Conservation (phyloP, 352 stramenopile species). For the Phytophthora sp. region DNA sequence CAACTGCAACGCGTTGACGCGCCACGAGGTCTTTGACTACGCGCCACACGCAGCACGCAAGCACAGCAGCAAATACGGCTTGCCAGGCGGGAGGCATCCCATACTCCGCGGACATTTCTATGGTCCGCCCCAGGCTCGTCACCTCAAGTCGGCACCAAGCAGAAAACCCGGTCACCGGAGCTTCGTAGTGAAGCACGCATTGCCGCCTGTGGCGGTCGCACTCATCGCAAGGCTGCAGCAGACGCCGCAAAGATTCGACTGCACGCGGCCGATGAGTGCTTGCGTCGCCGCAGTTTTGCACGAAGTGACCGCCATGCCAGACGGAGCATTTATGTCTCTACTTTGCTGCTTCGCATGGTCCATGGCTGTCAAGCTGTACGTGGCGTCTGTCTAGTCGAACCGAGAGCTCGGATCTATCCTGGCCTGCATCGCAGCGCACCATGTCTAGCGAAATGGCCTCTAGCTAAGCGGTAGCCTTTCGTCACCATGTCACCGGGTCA, state of each 20-base stretch:
- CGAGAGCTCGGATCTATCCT: background rate
- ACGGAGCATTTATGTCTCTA: constrained; percentile 1
- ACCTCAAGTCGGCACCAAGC: background rate
- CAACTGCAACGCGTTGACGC: background rate
- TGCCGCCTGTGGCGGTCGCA: background rate
- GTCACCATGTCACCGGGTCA: background rate
- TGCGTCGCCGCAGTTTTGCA: background rate
- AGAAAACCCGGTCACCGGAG: background rate
- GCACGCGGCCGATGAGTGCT: constrained; percentile 4
- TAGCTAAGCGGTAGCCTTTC: background rate
- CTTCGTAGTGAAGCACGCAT: too few species aligned
- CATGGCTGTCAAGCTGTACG: background rate
- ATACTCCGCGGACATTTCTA: background rate
- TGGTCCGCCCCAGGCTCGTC: background rate
- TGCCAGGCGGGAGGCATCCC: too few species aligned
- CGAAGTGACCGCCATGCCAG: background rate
- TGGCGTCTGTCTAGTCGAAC: constrained; percentile 2
- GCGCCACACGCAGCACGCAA: too few species aligned
- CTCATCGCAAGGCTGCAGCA: background rate
- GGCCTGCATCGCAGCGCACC: too few species aligned
- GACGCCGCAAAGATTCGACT: constrained; percentile 2
- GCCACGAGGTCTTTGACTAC: background rate
- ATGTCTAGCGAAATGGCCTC: too few species aligned
- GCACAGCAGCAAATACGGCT: too few species aligned
- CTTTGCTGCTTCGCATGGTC: too few species aligned